Percentiles rank a stretch among this genome's conserved stretches.
Evolutionary conservation across 2,329 filamentous ascomycete species (phyloP).

Genomic region (Rhynchosporium secalis): DNA sequence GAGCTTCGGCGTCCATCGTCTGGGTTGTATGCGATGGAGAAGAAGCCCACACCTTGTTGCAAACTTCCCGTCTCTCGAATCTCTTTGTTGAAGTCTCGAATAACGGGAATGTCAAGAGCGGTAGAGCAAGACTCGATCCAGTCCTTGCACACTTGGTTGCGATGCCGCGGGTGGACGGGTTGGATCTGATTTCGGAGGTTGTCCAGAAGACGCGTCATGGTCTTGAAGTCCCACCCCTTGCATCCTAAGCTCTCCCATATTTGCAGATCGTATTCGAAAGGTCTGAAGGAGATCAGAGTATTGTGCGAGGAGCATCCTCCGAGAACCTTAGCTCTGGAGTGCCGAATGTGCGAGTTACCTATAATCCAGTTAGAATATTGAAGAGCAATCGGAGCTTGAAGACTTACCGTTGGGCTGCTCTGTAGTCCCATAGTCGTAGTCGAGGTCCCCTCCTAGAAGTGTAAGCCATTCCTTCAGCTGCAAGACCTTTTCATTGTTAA

Average conservation of each 20-base stretch:
- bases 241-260: constrained; percentile 82
- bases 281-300: constrained; percentile 88
- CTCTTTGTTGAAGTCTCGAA: constrained; percentile 83
- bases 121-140: constrained; percentile 81
- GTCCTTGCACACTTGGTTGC: constrained; percentile 88
- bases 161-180: constrained; percentile 80
- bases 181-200: constrained; percentile 88
- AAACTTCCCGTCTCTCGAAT: constrained; percentile 73
- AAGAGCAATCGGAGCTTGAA: background rate
- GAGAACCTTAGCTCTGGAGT: constrained; percentile 88
- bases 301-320: constrained; percentile 94
- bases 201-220: constrained; percentile 77
- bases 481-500: constrained; percentile 82
- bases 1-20: constrained; percentile 82
- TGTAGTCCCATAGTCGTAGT: constrained; percentile 84
- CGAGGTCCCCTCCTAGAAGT: constrained; percentile 81
- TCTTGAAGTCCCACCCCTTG: constrained; percentile 83
- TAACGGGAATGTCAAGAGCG: constrained; percentile 76
- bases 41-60: constrained; percentile 80
- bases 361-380: constrained; percentile 32
- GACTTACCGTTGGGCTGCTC: constrained; percentile 88
- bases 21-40: constrained; percentile 88
- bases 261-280: constrained; percentile 84
- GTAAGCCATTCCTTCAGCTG: constrained; percentile 85
- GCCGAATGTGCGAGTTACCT: constrained; percentile 89